phyloP scores from a whole-genome alignment of 1,139 yeast genomes.

The Blastobotrys serpentis region DNA sequence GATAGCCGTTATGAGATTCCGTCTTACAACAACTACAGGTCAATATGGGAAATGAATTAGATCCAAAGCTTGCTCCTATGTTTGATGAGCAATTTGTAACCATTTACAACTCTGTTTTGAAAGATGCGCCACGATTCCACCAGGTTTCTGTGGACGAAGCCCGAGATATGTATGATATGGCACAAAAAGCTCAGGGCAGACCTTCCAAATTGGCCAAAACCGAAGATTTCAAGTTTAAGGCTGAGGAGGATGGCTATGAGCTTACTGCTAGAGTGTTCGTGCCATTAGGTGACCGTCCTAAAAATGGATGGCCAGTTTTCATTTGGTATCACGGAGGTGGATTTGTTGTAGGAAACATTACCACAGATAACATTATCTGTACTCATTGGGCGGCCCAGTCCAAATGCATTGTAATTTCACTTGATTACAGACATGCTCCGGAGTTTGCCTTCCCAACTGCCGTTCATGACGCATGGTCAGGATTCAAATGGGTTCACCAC shows the following conservation, averaged over 20 bases:
- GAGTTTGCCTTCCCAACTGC: constrained; percentile 51
- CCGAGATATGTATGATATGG: constrained; percentile 10
- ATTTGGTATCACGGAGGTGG: constrained; percentile 15
- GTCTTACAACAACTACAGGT: not conserved
- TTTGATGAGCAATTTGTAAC: constrained; percentile 12
- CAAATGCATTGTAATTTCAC: constrained; percentile 24
- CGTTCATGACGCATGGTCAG: constrained; percentile 48
- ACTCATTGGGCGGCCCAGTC: constrained; percentile 33
- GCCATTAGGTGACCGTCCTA: constrained; percentile 10
- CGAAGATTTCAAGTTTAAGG: not conserved
- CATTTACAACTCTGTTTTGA: constrained; percentile 8
- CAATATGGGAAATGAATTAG: constrained; percentile 4
- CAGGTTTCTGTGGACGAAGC: constrained; percentile 5
- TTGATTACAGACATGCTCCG: constrained; percentile 51
- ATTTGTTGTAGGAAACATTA: constrained; percentile 10
- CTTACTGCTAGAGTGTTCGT: constrained; percentile 5
- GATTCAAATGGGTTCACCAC: constrained; percentile 28
- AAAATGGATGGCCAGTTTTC: constrained; percentile 14
- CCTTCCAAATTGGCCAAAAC: not conserved
- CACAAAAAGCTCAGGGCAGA: constrained; percentile 4
- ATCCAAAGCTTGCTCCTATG: constrained; percentile 5
- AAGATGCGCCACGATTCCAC: constrained; percentile 2
- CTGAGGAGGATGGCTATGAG: not conserved
- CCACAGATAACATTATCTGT: constrained; percentile 1
- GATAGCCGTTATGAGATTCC: not conserved